Evolutionary conservation across 108 stramenopile genomes (phyloP).

Genomic region (Cyclotella choctawhatcheeana): DNA sequence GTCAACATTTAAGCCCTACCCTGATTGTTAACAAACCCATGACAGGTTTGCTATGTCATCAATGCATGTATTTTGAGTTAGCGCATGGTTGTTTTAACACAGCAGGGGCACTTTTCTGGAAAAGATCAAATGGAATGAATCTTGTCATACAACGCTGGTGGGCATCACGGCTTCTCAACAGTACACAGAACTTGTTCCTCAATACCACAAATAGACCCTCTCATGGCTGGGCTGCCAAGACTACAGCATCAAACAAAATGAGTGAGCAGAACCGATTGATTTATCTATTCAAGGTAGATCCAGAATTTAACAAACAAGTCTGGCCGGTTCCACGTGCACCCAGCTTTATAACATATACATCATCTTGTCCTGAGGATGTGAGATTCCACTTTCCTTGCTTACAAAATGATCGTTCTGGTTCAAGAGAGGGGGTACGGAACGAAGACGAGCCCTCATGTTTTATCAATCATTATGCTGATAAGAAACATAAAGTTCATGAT

Average conservation of each 20-base stretch:
- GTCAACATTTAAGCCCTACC: not conserved
- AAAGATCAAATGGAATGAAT: slow-evolving; percentile 13
- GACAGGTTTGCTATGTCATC: slow-evolving; percentile 33
- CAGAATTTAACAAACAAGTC: slow-evolving; percentile 15
- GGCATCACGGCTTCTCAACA: slow-evolving; percentile 20
- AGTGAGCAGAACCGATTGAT: slow-evolving; percentile 38
- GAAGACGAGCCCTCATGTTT: not conserved
- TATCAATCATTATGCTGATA: slow-evolving; percentile 18
- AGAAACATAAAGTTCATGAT: not conserved
- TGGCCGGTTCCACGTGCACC: slow-evolving; percentile 36
- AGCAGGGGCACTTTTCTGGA: slow-evolving; percentile 42
- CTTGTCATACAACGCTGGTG: slow-evolving; percentile 29
- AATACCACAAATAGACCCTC: not conserved
- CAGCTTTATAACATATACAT: not conserved
- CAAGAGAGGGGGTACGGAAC: slow-evolving; percentile 13
- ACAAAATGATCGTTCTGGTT: slow-evolving; percentile 31
- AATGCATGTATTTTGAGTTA: slow-evolving; percentile 32
- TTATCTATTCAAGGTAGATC: slow-evolving; percentile 25
- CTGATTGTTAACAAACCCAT: slow-evolving; percentile 45
- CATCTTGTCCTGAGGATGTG: not conserved
- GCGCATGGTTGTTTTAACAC: slow-evolving; percentile 47
- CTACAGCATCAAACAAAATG: slow-evolving; percentile 34
- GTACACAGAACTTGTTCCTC: slow-evolving; percentile 21
- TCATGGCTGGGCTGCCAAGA: not conserved
- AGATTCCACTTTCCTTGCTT: slow-evolving; percentile 23